These are phyloP conservation scores for Quercus wislizeni DNA, from an alignment of 306 rosid species.

Conservation along the genomic window DNA sequence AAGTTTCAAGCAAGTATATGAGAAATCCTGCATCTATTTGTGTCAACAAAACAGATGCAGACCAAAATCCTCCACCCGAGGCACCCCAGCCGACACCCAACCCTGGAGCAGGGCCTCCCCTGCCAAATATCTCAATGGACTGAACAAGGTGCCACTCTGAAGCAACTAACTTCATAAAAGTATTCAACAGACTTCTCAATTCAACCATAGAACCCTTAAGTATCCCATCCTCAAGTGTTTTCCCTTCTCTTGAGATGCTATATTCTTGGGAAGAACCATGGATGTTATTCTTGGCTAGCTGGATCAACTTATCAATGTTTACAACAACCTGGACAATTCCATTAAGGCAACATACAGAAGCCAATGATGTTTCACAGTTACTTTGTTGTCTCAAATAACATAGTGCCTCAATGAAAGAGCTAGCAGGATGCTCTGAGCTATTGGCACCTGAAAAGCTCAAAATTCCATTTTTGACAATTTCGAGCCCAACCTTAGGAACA, in stretches of 20 bases:
- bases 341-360: constrained; percentile 73
- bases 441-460: constrained; percentile 37
- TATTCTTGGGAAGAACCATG: constrained; percentile 37
- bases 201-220: constrained; percentile 46
- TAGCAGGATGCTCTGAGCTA: constrained; percentile 32
- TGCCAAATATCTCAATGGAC: constrained; percentile 74
- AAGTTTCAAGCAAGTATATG: constrained; percentile 47
- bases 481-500: constrained; percentile 85
- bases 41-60: constrained; percentile 52
- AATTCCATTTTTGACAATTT: constrained; percentile 57
- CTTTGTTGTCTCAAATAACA: constrained; percentile 55
- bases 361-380: constrained; percentile 66
- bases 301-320: constrained; percentile 58
- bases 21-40: constrained; percentile 64
- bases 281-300: constrained; percentile 53
- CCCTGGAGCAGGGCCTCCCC: constrained; percentile 98
- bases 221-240: constrained; percentile 69
- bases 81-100: constrained; percentile 96
- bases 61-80: constrained; percentile 89
- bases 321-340: constrained; percentile 49
- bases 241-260: constrained; percentile 56
- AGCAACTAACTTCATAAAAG: constrained; percentile 52
- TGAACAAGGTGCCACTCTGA: constrained; percentile 53
- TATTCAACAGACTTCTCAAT: constrained; percentile 47
- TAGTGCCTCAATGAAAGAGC: constrained; percentile 61